Conservation (phyloP, 2,329 filamentous ascomycete species). For the Rutstroemia sydowiana region DNA sequence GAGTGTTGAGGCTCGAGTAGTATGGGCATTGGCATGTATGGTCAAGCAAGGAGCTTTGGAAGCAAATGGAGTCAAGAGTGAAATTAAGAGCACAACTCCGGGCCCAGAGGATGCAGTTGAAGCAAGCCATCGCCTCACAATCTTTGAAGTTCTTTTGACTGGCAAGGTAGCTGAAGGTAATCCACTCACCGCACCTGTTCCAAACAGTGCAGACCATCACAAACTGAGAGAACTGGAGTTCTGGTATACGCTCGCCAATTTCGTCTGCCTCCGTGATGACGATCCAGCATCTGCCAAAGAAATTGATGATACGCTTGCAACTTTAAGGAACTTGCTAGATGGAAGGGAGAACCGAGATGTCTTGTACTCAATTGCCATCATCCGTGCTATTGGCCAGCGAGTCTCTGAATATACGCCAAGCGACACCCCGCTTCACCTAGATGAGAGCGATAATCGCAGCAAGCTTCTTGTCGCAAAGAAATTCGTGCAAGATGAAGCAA, state of each 20-base stretch:
- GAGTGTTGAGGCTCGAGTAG: slow-evolving; percentile 48
- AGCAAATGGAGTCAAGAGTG: slow-evolving; percentile 26
- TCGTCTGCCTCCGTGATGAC: slow-evolving; percentile 58
- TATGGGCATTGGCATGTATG: slow-evolving; percentile 52
- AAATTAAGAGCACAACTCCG: slow-evolving; percentile 34
- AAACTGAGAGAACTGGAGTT: slow-evolving; percentile 64
- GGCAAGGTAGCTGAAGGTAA: slow-evolving; percentile 58
- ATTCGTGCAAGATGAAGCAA: slow-evolving; percentile 59
- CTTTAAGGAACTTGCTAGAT: slow-evolving; percentile 65
- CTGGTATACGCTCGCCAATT: slow-evolving; percentile 72
- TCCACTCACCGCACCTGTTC: slow-evolving; percentile 45
- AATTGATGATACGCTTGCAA: slow-evolving; percentile 57
- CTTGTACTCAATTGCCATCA: slow-evolving; percentile 79
- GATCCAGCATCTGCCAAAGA: slow-evolving; percentile 47
- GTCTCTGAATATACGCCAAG: slow-evolving; percentile 52
- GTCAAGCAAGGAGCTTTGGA: slow-evolving; percentile 27
- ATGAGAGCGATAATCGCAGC: slow-evolving; percentile 59
- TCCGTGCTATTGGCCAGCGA: slow-evolving; percentile 64
- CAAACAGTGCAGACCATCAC: slow-evolving; percentile 44
- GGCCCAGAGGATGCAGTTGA: slow-evolving; percentile 53
- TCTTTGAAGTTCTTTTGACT: slow-evolving; percentile 70
- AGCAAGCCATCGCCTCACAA: slow-evolving; percentile 61
- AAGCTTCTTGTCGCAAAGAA: slow-evolving; percentile 62
- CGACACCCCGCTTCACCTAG: slow-evolving; percentile 50
- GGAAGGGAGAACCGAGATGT: slow-evolving; percentile 83